Conservation (phyloP, 208 protist genomes). For the Leishmania mexicana region DNA sequence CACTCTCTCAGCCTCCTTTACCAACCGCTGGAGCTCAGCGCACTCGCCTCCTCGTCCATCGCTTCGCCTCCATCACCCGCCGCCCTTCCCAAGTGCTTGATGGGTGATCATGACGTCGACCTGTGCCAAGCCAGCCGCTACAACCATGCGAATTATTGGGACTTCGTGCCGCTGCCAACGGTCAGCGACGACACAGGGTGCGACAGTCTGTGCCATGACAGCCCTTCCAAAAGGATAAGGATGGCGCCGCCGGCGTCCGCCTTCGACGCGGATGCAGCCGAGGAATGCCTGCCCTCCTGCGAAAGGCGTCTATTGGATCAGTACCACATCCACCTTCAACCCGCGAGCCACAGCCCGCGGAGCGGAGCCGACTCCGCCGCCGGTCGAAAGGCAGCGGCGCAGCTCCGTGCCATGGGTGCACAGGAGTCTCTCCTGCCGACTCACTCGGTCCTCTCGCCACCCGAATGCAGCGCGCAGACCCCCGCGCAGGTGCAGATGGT, state of each 20-base stretch:
- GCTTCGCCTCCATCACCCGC: not conserved
- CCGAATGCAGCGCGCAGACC: slow-evolving; percentile 26
- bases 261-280: not conserved
- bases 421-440: not conserved
- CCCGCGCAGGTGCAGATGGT: slow-evolving; percentile 7
- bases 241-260: slow-evolving; percentile 3
- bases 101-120: slow-evolving; percentile 33
- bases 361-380: slow-evolving; percentile 1
- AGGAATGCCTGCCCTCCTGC: slow-evolving; percentile 18
- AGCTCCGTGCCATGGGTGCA: not conserved
- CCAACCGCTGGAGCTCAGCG: not conserved
- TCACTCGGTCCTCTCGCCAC: slow-evolving; percentile 10
- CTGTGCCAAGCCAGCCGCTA: slow-evolving; percentile 53
- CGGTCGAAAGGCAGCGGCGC: not conserved
- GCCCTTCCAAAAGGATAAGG: slow-evolving; percentile 11
- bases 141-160: slow-evolving; percentile 25
- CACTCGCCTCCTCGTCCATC: not conserved
- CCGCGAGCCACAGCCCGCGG: not conserved
- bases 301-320: slow-evolving; percentile 21
- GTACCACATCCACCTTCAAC: slow-evolving; percentile 25
- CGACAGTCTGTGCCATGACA: not conserved
- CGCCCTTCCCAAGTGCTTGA: slow-evolving; percentile 17
- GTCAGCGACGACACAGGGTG: not conserved
- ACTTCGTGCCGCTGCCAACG: slow-evolving; percentile 27
- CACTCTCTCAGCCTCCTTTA: not conserved